Percentiles rank a stretch among this genome's conserved stretches.
phyloP scores from a whole-genome alignment of 73 alveolate genomes.

The Paramecium octaurelia region DNA sequence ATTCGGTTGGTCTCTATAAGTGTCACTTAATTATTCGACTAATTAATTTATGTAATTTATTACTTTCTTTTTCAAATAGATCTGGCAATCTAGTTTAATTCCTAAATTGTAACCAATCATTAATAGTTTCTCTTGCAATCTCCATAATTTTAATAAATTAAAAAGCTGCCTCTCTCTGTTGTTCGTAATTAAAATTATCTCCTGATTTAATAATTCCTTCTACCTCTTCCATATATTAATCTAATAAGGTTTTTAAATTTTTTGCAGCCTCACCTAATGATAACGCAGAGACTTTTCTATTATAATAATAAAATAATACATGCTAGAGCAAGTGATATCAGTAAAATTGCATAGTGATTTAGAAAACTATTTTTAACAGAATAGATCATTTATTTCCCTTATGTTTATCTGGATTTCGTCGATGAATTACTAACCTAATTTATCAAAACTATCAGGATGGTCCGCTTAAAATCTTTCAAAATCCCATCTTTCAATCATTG shows the following conservation, averaged over 20 bases:
- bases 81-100: too few species aligned
- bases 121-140: background rate
- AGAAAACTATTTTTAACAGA: background rate
- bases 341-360: background rate
- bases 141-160: background rate
- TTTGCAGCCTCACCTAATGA: background rate
- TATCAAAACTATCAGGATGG: background rate
- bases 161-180: background rate
- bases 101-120: background rate
- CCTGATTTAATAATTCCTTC: background rate
- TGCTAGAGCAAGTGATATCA: background rate
- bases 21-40: background rate
- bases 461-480: background rate
- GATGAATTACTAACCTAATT: background rate
- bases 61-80: background rate
- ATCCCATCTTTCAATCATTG: background rate
- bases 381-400: background rate
- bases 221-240: background rate
- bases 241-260: background rate
- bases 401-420: background rate
- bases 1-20: background rate
- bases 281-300: background rate
- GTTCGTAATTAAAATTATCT: background rate
- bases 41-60: too few species aligned
- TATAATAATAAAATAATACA: background rate